Evolutionary conservation across 225 moss, liverwort and hornwort genomes (phyloP).

Genomic region (Sphagnum tenellum): DNA sequence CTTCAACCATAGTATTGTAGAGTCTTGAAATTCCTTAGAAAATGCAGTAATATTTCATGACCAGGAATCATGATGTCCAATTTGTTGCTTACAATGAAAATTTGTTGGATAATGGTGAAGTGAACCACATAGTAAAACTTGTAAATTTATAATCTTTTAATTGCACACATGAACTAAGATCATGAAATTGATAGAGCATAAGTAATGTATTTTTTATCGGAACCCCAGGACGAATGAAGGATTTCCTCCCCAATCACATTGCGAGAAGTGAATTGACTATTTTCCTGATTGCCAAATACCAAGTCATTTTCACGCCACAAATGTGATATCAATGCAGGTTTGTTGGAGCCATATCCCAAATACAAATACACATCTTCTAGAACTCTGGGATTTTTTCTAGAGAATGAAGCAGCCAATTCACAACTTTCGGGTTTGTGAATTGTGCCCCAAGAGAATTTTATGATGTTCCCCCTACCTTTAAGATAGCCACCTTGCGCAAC

Average conservation of each 20-base stretch:
- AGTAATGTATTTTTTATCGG: background rate
- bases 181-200: background rate
- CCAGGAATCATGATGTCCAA: too few species aligned
- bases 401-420: background rate
- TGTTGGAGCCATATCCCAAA: constrained; percentile 5
- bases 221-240: background rate
- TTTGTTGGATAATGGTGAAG: too few species aligned
- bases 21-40: too few species aligned
- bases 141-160: too few species aligned
- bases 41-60: too few species aligned
- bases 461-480: too few species aligned
- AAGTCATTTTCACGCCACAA: constrained; percentile 10
- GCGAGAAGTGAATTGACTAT: background rate
- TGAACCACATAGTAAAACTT: too few species aligned
- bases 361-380: constrained; percentile 3
- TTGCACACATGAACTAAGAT: too few species aligned
- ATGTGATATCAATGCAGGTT: constrained; percentile 11
- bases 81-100: too few species aligned
- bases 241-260: background rate
- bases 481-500: constrained; percentile 6
- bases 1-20: too few species aligned
- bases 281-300: constrained; percentile 7
- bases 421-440: too few species aligned
- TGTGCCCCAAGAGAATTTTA: background rate
- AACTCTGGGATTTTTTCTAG: too few species aligned